These are phyloP conservation scores for Ophiocordyceps sinensis DNA, from an alignment of 2,329 filamentous ascomycete genomes.

Conservation along the genomic window DNA sequence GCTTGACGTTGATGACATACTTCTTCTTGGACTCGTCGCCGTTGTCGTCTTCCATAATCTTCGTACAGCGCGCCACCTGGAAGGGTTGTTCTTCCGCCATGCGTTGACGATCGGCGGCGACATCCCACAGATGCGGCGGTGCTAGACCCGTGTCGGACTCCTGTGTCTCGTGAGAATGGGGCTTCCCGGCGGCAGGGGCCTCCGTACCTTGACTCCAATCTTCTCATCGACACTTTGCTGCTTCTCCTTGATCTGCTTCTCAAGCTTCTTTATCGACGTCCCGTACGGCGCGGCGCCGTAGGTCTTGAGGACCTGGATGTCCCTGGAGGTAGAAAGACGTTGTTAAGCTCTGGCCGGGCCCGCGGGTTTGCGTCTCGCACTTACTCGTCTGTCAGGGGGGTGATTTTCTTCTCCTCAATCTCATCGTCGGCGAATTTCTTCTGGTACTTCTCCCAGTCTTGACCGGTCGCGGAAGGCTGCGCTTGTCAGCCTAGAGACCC, in stretches of 20 bases:
- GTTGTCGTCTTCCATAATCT: slow-evolving; percentile 96
- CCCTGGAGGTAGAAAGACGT: slow-evolving; percentile 36
- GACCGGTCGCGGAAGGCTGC: slow-evolving; percentile 85
- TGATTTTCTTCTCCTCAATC: slow-evolving; percentile 98
- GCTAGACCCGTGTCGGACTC: slow-evolving; percentile 98
- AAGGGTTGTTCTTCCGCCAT: slow-evolving; percentile 98
- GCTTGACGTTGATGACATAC: slow-evolving; percentile 99
- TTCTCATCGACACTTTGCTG: slow-evolving; percentile 98
- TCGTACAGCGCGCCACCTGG: slow-evolving; percentile 94
- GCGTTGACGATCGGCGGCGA: slow-evolving; percentile 91
- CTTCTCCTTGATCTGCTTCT: slow-evolving; percentile 99
- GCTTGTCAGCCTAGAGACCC: slow-evolving; percentile 9
- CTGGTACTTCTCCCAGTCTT: slow-evolving; percentile 97
- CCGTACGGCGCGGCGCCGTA: slow-evolving; percentile 96
- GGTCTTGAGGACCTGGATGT: slow-evolving; percentile 98
- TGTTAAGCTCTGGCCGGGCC: background rate
- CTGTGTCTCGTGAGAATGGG: slow-evolving; percentile 26
- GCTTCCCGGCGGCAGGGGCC: background rate
- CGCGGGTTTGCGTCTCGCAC: slow-evolving; percentile 26
- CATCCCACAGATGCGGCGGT: slow-evolving; percentile 96
- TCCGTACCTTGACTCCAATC: slow-evolving; percentile 65
- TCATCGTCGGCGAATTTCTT: slow-evolving; percentile 97
- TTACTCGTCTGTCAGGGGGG: slow-evolving; percentile 89
- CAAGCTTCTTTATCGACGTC: slow-evolving; percentile 85
- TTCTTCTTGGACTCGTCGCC: slow-evolving; percentile 93